Evolutionary conservation across 1,284 basidiomycete species (phyloP).

Genomic region (Cystobasidium sp.): DNA sequence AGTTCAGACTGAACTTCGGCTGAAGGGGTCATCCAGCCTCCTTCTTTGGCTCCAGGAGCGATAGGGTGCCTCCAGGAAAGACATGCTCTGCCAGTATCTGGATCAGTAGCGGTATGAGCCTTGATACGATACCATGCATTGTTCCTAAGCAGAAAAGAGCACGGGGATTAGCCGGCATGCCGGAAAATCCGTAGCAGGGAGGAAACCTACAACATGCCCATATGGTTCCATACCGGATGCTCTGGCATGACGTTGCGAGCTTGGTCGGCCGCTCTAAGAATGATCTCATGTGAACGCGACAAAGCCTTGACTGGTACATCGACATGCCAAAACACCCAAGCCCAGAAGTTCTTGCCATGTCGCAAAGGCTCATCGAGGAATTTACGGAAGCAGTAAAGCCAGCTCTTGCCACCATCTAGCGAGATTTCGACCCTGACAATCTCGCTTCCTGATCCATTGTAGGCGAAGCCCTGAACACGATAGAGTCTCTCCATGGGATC

Average conservation of each 20-base stretch:
- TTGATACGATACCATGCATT: constrained; percentile 45
- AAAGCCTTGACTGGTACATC: constrained; percentile 45
- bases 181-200: neutral
- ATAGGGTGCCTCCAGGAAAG: constrained; percentile 44
- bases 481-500: constrained; percentile 26
- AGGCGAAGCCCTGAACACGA: constrained; percentile 44
- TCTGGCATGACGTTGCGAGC: constrained; percentile 47
- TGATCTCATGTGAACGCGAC: constrained; percentile 38
- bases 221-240: constrained; percentile 47
- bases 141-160: neutral
- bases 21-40: constrained; percentile 47
- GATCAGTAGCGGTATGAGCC: constrained; percentile 22
- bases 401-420: constrained; percentile 46
- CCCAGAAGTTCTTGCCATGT: constrained; percentile 47
- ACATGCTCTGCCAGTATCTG: constrained; percentile 12
- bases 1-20: constrained; percentile 34
- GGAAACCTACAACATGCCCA: constrained; percentile 23
- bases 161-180: neutral
- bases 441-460: constrained; percentile 43
- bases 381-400: constrained; percentile 45
- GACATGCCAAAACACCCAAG: constrained; percentile 38
- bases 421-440: constrained; percentile 45
- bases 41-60: constrained; percentile 41
- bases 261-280: constrained; percentile 44
- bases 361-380: constrained; percentile 44